Evolutionary conservation across 768 basidiomycete species (phyloP).

Genomic region (Xerocomellus dryophilus): DNA sequence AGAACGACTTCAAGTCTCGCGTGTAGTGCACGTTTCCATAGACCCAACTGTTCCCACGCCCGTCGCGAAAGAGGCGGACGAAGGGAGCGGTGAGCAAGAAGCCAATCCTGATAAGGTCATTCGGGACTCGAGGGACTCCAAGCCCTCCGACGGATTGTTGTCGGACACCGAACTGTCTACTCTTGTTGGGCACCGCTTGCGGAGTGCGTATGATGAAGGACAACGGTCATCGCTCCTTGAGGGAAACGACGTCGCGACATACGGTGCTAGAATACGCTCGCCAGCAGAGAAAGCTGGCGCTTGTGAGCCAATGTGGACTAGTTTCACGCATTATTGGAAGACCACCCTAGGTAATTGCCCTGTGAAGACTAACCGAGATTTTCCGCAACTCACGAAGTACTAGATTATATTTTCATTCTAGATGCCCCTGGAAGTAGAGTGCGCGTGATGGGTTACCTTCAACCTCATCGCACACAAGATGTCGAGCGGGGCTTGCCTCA

Average conservation of each 20-base stretch:
- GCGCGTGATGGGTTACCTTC: slow-evolving; percentile 52
- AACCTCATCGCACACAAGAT: slow-evolving; percentile 55
- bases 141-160: slow-evolving; percentile 66
- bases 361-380: background rate
- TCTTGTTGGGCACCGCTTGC: slow-evolving; percentile 40
- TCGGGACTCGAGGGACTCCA: slow-evolving; percentile 65
- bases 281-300: slow-evolving; percentile 47
- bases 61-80: slow-evolving; percentile 22
- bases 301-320: slow-evolving; percentile 82
- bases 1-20: slow-evolving; percentile 53
- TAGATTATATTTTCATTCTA: slow-evolving; percentile 89
- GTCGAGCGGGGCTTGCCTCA: slow-evolving; percentile 77
- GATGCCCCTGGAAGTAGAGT: slow-evolving; percentile 38
- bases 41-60: slow-evolving; percentile 52
- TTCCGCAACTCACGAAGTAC: slow-evolving; percentile 7
- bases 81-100: slow-evolving; percentile 40
- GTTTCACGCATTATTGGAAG: slow-evolving; percentile 86
- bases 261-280: slow-evolving; percentile 47
- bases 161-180: slow-evolving; percentile 51
- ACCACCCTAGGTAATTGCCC: slow-evolving; percentile 62
- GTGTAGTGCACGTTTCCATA: slow-evolving; percentile 68
- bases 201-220: slow-evolving; percentile 71
- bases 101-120: slow-evolving; percentile 68
- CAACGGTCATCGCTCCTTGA: slow-evolving; percentile 20
- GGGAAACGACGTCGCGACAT: slow-evolving; percentile 37